Conservation (phyloP, 106 monocot species). For the Dendrobium officinale region DNA sequence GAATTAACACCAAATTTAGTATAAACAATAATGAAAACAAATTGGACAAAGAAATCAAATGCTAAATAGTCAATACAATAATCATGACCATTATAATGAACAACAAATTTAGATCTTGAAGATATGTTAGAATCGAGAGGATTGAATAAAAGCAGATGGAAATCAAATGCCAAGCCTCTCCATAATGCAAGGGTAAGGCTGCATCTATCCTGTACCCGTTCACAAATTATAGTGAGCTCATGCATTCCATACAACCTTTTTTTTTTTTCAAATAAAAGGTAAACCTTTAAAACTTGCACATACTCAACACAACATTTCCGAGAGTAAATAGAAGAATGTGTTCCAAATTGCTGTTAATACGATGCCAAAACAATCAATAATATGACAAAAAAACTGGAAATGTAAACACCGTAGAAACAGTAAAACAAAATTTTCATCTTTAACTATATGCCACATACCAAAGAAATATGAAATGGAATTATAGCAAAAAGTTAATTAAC, state of each 20-base stretch:
- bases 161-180: not conserved
- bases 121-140: not conserved
- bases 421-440: not conserved
- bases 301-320: not conserved
- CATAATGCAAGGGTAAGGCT: not conserved
- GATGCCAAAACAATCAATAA: not conserved
- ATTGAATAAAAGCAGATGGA: not conserved
- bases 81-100: not conserved
- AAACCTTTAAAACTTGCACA: not conserved
- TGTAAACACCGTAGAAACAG: not conserved
- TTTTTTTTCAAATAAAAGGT: not conserved
- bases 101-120: not conserved
- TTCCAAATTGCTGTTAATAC: not conserved
- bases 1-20: not conserved
- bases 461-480: not conserved
- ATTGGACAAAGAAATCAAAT: not conserved
- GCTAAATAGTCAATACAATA: not conserved
- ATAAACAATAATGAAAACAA: not conserved
- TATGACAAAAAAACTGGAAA: not conserved
- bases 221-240: not conserved
- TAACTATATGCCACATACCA: not conserved
- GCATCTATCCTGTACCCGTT: not conserved
- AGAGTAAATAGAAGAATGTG: not conserved
- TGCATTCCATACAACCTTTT: not conserved
- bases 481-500: not conserved